phyloP scores from a whole-genome alignment of 306 rosid species.

The Senna tora region DNA sequence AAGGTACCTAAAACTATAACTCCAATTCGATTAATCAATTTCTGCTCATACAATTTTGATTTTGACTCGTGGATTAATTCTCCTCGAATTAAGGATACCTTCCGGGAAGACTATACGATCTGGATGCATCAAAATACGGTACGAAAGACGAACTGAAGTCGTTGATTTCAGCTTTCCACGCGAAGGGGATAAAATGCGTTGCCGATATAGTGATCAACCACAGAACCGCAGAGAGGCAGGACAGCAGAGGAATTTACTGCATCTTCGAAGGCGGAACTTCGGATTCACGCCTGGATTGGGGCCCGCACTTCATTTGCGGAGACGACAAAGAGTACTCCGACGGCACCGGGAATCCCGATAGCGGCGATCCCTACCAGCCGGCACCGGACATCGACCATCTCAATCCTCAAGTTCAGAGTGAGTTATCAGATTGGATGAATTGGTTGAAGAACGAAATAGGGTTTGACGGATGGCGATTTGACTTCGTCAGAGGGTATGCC shows the following conservation, averaged over 20 bases:
- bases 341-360: slow-evolving; percentile 74
- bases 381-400: slow-evolving; percentile 82
- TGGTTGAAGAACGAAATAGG: slow-evolving; percentile 77
- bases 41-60: not conserved
- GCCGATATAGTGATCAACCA: slow-evolving; percentile 94
- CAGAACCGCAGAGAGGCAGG: slow-evolving; percentile 73
- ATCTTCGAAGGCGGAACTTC: slow-evolving; percentile 83
- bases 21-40: not conserved
- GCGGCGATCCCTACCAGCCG: slow-evolving; percentile 39
- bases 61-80: not conserved
- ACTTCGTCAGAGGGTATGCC: slow-evolving; percentile 73
- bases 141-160: slow-evolving; percentile 62
- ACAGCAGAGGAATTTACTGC: slow-evolving; percentile 66
- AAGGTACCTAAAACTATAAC: slow-evolving; percentile 59
- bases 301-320: slow-evolving; percentile 67
- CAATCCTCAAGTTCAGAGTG: slow-evolving; percentile 70
- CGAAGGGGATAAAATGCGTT: slow-evolving; percentile 55
- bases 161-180: slow-evolving; percentile 47
- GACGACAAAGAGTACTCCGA: slow-evolving; percentile 72
- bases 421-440: slow-evolving; percentile 80
- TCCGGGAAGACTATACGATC: slow-evolving; percentile 90
- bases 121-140: slow-evolving; percentile 74
- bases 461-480: slow-evolving; percentile 77
- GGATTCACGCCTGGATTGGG: slow-evolving; percentile 77
- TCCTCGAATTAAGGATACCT: slow-evolving; percentile 54